These are phyloP conservation scores for Herpetospermum pedunculosum DNA, from an alignment of 306 rosid genomes.

Conservation along the genomic window DNA sequence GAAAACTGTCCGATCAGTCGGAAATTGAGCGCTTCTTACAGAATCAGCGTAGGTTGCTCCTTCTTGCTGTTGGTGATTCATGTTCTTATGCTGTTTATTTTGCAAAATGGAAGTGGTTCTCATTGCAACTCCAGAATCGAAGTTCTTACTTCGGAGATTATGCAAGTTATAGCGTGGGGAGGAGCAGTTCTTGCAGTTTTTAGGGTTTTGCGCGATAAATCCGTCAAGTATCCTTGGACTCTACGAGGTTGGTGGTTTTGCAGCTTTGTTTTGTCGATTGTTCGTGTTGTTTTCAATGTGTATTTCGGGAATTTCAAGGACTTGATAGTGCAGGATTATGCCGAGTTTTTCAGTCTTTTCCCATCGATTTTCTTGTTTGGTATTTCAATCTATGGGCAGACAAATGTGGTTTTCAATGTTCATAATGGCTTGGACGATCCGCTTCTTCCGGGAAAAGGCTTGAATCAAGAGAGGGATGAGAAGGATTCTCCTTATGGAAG, in stretches of 20 bases:
- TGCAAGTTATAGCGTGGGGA: conserved; percentile 43
- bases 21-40: conserved; percentile 34
- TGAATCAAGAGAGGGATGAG: conserved; percentile 13
- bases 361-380: conserved; percentile 41
- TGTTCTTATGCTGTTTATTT: conserved; percentile 22
- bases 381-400: conserved; percentile 52
- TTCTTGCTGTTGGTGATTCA: conserved; percentile 30
- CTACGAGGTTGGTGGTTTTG: conserved; percentile 81
- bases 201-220: conserved; percentile 17
- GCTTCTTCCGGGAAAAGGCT: conserved; percentile 37
- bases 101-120: conserved; percentile 34
- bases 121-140: conserved; percentile 28
- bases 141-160: conserved; percentile 41
- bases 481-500: conserved; percentile 54
- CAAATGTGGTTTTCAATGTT: conserved; percentile 24
- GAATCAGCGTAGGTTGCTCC: conserved; percentile 37
- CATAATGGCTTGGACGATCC: conserved; percentile 44
- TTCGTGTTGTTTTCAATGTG: conserved; percentile 25
- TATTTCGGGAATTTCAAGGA: conserved; percentile 19
- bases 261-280: conserved; percentile 35
- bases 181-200: conserved; percentile 27
- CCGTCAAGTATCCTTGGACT: conserved; percentile 50
- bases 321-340: conserved; percentile 35
- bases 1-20: conserved; percentile 17
- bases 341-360: conserved; percentile 39